Evolutionary conservation across 202 grass and related monocot species (phyloP).

Genomic region (Sporobolus alterniflorus): DNA sequence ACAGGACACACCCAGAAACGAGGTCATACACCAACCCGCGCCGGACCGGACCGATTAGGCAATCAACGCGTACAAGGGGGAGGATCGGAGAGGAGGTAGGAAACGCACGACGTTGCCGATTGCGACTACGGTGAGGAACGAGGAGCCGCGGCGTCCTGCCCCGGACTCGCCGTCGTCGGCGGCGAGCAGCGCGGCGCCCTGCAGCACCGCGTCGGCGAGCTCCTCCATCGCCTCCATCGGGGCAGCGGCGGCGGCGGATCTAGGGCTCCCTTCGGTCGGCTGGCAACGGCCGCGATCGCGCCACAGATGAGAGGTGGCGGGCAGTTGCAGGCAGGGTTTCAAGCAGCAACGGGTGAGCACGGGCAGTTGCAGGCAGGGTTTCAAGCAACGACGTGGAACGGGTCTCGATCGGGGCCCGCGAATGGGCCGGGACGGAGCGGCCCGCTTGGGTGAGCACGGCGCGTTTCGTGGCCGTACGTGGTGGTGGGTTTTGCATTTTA

Average conservation of each 20-base stretch:
- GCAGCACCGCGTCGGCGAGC: slow-evolving; percentile 59
- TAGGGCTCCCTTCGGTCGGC: background rate
- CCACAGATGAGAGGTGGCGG: too few species aligned
- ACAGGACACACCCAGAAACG: background rate
- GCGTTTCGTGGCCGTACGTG: too few species aligned
- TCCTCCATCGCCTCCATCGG: slow-evolving; percentile 76
- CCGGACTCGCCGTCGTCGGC: slow-evolving; percentile 67
- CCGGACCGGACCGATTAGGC: background rate
- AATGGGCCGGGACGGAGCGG: too few species aligned
- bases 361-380: too few species aligned
- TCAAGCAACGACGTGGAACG: too few species aligned
- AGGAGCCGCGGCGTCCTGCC: slow-evolving; percentile 27
- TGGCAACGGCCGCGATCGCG: background rate
- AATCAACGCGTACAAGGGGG: background rate
- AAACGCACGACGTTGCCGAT: slow-evolving; percentile 80
- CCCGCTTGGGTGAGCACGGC: too few species aligned
- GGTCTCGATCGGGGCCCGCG: too few species aligned
- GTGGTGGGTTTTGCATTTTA: too few species aligned
- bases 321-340: too few species aligned
- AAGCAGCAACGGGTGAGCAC: too few species aligned
- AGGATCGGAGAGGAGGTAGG: background rate
- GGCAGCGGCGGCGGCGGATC: background rate
- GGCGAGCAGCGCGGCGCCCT: slow-evolving; percentile 64
- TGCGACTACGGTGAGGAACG: slow-evolving; percentile 74
- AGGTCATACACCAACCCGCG: too few species aligned